Evolutionary conservation across 345 rosid genomes (phyloP).

Genomic region (Brassica carinata): DNA sequence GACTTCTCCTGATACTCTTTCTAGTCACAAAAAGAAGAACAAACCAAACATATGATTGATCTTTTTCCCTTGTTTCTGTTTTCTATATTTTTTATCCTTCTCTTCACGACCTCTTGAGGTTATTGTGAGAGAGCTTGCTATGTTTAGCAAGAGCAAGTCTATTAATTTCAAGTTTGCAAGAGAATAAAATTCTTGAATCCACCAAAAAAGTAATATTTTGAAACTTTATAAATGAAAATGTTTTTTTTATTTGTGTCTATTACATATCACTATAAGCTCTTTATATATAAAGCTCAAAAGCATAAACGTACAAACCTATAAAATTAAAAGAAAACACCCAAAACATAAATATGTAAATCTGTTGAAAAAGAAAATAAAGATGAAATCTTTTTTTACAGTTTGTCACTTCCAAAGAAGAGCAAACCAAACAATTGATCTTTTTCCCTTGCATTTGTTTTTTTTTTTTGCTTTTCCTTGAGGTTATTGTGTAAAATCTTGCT

Average conservation of each 20-base stretch:
- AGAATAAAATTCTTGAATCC: neutral
- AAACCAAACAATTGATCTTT: no score
- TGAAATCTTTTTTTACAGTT: no score
- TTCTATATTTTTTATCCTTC: neutral
- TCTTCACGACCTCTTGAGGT: constrained; percentile 21
- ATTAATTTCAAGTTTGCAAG: neutral
- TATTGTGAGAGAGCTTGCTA: constrained; percentile 22
- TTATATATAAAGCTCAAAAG: neutral
- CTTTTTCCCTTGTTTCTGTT: constrained; percentile 23
- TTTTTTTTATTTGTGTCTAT: neutral
- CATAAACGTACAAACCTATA: neutral
- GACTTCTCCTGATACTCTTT: constrained; percentile 61
- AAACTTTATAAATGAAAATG: neutral
- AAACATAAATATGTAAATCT: no score
- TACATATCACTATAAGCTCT: neutral
- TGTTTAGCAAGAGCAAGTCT: neutral
- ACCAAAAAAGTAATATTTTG: neutral
- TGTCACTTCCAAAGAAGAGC: no score
- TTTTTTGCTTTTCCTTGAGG: no score
- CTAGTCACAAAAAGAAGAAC: constrained; percentile 21
- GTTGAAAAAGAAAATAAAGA: no score
- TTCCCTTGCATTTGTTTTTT: no score
- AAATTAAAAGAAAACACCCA: no score
- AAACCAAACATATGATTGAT: constrained; percentile 9
- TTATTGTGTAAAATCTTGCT: no score